These are phyloP conservation scores for Keithomyces neogunnii DNA, from an alignment of 2,329 filamentous ascomycete species.

Conservation along the genomic window DNA sequence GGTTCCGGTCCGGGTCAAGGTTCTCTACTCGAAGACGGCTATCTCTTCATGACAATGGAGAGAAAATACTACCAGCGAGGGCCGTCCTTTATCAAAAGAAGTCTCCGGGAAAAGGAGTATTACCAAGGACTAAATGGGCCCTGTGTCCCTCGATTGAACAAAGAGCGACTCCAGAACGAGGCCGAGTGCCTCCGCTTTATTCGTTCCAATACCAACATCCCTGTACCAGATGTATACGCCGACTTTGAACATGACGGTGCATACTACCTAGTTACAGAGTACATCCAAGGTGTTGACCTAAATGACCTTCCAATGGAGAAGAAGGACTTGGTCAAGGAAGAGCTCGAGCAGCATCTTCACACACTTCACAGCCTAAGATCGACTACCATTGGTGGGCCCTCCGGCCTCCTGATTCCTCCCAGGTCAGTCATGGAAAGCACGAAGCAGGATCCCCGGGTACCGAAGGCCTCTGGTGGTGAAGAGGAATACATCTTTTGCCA, in stretches of 20 bases:
- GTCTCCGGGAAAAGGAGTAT: not conserved
- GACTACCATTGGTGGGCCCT: slow-evolving; percentile 18
- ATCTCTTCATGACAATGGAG: not conserved
- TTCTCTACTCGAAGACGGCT: not conserved
- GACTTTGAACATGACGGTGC: slow-evolving; percentile 12
- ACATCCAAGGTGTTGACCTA: slow-evolving; percentile 10
- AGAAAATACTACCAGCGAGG: not conserved
- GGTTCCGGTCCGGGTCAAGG: not conserved
- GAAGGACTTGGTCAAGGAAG: slow-evolving; percentile 11
- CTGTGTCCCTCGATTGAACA: not conserved
- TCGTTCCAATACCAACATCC: slow-evolving; percentile 7
- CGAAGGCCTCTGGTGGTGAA: slow-evolving; percentile 9
- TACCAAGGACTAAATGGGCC: not conserved
- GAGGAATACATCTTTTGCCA: slow-evolving; percentile 16
- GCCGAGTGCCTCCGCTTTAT: slow-evolving; percentile 4
- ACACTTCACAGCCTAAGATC: slow-evolving; percentile 20
- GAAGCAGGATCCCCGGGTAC: slow-evolving; percentile 14
- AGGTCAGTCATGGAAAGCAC: slow-evolving; percentile 16
- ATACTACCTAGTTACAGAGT: slow-evolving; percentile 10
- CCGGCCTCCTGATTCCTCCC: slow-evolving; percentile 21
- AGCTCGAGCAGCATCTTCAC: slow-evolving; percentile 17
- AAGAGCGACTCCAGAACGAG: slow-evolving; percentile 2
- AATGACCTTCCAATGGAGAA: slow-evolving; percentile 5
- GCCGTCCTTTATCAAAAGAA: not conserved
- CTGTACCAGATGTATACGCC: slow-evolving; percentile 10